Evolutionary conservation across 805 yeast genomes (phyloP).

Genomic region (Candida adriatica): DNA sequence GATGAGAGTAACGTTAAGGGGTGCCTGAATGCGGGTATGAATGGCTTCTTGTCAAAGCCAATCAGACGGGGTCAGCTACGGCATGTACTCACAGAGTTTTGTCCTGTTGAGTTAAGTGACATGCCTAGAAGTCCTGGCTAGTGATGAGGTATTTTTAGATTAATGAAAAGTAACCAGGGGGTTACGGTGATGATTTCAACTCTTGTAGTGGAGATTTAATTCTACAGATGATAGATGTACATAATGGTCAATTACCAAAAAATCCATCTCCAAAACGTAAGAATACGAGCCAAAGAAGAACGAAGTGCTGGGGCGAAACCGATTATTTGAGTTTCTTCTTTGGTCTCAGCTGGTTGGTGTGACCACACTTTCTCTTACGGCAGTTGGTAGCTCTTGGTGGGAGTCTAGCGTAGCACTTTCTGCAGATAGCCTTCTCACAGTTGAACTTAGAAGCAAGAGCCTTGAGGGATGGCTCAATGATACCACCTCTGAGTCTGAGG

Average conservation of each 20-base stretch:
- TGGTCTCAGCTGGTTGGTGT: constrained; percentile 99
- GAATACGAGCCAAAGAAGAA: constrained; percentile 5
- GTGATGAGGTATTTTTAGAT: too few species aligned
- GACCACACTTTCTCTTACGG: constrained; percentile 99
- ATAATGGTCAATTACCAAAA: too few species aligned
- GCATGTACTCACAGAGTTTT: constrained; percentile 37
- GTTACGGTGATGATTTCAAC: too few species aligned
- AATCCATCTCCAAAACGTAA: too few species aligned
- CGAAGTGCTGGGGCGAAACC: constrained; percentile 30
- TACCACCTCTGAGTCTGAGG: constrained; percentile 97
- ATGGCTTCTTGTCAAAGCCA: constrained; percentile 86
- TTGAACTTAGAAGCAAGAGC: constrained; percentile 99
- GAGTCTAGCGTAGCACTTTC: constrained; percentile 99
- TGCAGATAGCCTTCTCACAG: constrained; percentile 99
- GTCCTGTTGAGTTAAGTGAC: constrained; percentile 9
- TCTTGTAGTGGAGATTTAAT: too few species aligned
- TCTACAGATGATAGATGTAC: too few species aligned
- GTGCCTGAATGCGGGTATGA: constrained; percentile 88
- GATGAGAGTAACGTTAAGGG: constrained; percentile 85
- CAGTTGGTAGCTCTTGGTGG: constrained; percentile 99
- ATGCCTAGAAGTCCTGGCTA: too few species aligned
- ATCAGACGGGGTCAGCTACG: constrained; percentile 64
- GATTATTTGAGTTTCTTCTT: constrained; percentile 97
- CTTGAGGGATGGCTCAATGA: constrained; percentile 99
- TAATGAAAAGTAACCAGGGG: too few species aligned